Conservation (phyloP, 2,329 filamentous ascomycete genomes). For the Scedosporium boydii region DNA sequence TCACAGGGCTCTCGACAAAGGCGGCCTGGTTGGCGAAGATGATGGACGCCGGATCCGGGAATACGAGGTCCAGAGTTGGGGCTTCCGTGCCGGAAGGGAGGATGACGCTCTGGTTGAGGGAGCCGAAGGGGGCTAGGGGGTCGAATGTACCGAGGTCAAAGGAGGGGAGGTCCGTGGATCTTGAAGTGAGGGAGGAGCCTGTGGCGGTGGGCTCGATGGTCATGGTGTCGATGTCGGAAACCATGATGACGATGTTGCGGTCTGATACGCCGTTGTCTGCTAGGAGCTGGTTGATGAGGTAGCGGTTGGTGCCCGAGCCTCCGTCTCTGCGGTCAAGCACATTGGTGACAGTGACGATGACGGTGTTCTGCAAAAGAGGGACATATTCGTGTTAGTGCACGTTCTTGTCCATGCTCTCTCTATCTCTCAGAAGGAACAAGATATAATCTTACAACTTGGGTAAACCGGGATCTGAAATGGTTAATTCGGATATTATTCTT, state of each 20-base stretch:
- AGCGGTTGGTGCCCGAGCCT: slow-evolving; percentile 20
- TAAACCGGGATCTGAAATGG: slow-evolving; percentile 25
- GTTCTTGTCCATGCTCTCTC: neutral
- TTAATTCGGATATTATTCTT: slow-evolving; percentile 33
- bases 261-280: slow-evolving; percentile 25
- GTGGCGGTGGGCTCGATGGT: slow-evolving; percentile 18
- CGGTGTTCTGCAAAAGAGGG: slow-evolving; percentile 19
- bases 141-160: slow-evolving; percentile 17
- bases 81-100: slow-evolving; percentile 22
- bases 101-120: slow-evolving; percentile 22
- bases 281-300: slow-evolving; percentile 28
- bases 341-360: slow-evolving; percentile 27
- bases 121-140: slow-evolving; percentile 22
- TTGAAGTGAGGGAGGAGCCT: slow-evolving; percentile 8
- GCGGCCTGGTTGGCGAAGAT: slow-evolving; percentile 23
- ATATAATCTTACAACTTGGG: slow-evolving; percentile 21
- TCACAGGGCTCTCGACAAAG: slow-evolving; percentile 23
- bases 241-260: slow-evolving; percentile 25
- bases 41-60: slow-evolving; percentile 27
- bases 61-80: slow-evolving; percentile 20
- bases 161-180: slow-evolving; percentile 10
- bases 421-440: neutral
- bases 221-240: slow-evolving; percentile 25
- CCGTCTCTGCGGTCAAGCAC: slow-evolving; percentile 11
- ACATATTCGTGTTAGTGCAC: no score